Evolutionary conservation across 352 stramenopile species (phyloP).

Genomic region (Detonula confervacea): DNA sequence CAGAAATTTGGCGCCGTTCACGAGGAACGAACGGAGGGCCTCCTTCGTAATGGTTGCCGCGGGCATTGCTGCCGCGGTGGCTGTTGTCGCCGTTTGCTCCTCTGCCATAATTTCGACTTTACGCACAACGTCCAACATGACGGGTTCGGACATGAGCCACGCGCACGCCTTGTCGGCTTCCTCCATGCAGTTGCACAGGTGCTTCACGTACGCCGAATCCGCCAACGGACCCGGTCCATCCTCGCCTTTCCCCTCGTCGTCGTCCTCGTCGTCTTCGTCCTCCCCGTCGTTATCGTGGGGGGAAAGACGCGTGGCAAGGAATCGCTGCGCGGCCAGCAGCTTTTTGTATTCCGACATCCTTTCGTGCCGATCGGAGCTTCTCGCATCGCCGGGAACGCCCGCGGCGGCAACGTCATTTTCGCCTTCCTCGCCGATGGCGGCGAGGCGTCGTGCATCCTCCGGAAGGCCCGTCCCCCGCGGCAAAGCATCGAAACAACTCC

Average conservation of each 20-base stretch:
- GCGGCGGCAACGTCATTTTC: too few relatives aligned
- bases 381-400: too few relatives aligned
- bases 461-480: slow-evolving; percentile 42
- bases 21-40: slow-evolving; percentile 37
- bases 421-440: not conserved
- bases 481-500: slow-evolving; percentile 35
- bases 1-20: slow-evolving; percentile 42
- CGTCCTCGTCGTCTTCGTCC: slow-evolving; percentile 24
- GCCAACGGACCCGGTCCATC: slow-evolving; percentile 43
- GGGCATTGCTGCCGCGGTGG: not conserved
- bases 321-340: slow-evolving; percentile 33
- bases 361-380: not conserved
- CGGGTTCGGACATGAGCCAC: slow-evolving; percentile 45
- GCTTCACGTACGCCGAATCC: slow-evolving; percentile 36
- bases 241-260: not conserved
- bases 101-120: slow-evolving; percentile 15
- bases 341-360: slow-evolving; percentile 37
- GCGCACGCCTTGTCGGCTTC: slow-evolving; percentile 40
- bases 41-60: slow-evolving; percentile 31
- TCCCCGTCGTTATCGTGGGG: slow-evolving; percentile 33
- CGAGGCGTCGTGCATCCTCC: slow-evolving; percentile 20
- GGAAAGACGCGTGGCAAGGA: slow-evolving; percentile 34
- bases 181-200: slow-evolving; percentile 44
- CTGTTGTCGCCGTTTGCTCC: slow-evolving; percentile 1
- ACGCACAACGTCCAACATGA: slow-evolving; percentile 20